Evolutionary conservation across 768 basidiomycete species (phyloP).

Genomic region (Suillus fuscotomentosus): DNA sequence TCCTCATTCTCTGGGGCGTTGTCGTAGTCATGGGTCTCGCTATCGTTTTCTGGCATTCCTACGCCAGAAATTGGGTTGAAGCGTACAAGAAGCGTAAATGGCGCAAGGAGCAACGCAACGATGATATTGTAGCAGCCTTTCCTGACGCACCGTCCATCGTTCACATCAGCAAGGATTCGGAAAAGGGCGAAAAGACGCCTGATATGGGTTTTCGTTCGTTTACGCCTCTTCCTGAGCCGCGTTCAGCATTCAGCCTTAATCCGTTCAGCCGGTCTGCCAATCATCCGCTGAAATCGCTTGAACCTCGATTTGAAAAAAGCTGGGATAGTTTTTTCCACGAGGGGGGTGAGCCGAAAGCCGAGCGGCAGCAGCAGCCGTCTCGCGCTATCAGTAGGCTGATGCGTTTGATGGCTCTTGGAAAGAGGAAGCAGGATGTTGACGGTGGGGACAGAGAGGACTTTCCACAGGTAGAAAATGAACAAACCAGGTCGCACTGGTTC

Average conservation of each 20-base stretch:
- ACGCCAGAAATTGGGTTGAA: slow-evolving; percentile 48
- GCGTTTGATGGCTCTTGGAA: slow-evolving; percentile 46
- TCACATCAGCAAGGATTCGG: slow-evolving; percentile 19
- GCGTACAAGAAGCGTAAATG: slow-evolving; percentile 47
- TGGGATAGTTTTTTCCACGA: slow-evolving; percentile 46
- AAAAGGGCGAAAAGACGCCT: slow-evolving; percentile 19
- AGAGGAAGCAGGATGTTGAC: slow-evolving; percentile 36
- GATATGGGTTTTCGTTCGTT: slow-evolving; percentile 42
- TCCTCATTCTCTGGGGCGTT: slow-evolving; percentile 79
- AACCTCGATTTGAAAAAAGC: slow-evolving; percentile 37
- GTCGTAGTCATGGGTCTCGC: slow-evolving; percentile 79
- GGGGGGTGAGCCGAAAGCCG: slow-evolving; percentile 11
- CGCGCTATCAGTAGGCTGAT: slow-evolving; percentile 31
- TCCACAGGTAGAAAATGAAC: slow-evolving; percentile 16
- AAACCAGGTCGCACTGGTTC: slow-evolving; percentile 33
- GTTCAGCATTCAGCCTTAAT: slow-evolving; percentile 27
- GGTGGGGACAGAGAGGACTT: slow-evolving; percentile 24
- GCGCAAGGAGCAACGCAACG: slow-evolving; percentile 49
- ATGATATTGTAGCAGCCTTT: slow-evolving; percentile 36
- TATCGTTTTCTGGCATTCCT: slow-evolving; percentile 73
- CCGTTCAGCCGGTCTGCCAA: slow-evolving; percentile 37
- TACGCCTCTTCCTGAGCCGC: slow-evolving; percentile 47
- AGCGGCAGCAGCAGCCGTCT: slow-evolving; percentile 13
- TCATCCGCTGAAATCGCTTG: slow-evolving; percentile 25
- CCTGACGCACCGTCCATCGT: slow-evolving; percentile 15